Conservation (phyloP, 1,284 basidiomycete genomes). For the Cryptococcus sp. region DNA sequence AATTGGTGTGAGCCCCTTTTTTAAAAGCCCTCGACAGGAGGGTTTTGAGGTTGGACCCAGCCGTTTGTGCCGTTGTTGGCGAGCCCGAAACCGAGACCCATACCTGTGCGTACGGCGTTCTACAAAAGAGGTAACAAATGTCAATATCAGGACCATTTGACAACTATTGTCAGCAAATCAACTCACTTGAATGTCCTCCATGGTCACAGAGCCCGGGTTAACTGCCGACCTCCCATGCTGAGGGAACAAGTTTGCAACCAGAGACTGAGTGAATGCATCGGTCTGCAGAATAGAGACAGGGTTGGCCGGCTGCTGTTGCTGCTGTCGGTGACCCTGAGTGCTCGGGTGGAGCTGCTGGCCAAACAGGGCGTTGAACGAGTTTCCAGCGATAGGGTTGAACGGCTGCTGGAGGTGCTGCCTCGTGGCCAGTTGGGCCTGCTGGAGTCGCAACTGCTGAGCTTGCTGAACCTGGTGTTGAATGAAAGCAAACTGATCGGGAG, state of each 20-base stretch:
- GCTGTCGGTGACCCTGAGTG: background rate
- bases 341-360: slow-evolving; percentile 3
- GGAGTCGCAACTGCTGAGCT: slow-evolving; percentile 3
- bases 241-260: slow-evolving; percentile 38
- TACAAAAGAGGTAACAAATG: background rate
- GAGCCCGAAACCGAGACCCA: slow-evolving; percentile 29
- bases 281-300: slow-evolving; percentile 5
- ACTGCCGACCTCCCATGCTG: slow-evolving; percentile 16
- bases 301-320: slow-evolving; percentile 7
- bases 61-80: slow-evolving; percentile 1
- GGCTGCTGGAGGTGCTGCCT: slow-evolving; percentile 3
- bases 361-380: slow-evolving; percentile 22
- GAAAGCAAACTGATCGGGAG: slow-evolving; percentile 29
- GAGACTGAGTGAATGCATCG: slow-evolving; percentile 27
- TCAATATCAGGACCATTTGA: slow-evolving; percentile 1
- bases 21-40: slow-evolving; percentile 20
- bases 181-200: slow-evolving; percentile 12
- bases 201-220: slow-evolving; percentile 1
- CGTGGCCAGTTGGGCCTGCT: background rate
- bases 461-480: slow-evolving; percentile 36
- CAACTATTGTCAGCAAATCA: slow-evolving; percentile 3
- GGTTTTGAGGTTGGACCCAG: background rate
- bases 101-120: slow-evolving; percentile 32
- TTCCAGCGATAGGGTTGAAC: slow-evolving; percentile 14
- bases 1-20: background rate